Evolutionary conservation across 176 grass and related monocot species (phyloP), one percentile per base, ranked within the genome.

Genomic region (Ensete glaucum): DNA sequence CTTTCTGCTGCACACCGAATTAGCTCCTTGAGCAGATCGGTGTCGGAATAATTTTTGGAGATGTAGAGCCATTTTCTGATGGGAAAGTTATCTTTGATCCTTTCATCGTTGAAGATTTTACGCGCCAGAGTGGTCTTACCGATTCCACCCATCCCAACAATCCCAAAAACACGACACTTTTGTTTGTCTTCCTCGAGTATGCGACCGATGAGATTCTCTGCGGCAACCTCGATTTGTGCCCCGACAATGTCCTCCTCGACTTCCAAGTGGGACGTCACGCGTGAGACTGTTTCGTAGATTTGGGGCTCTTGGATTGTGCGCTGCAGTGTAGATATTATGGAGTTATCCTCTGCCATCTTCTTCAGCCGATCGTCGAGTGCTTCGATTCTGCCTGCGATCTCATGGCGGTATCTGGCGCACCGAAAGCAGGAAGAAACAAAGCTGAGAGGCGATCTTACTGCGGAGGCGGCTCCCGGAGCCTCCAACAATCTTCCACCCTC

Each of bases 401-500:
- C 11, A 51, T 50, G 74, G 14, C 27, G 25, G 6, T 17, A 69
- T 8, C 17, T 50, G 66, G 48, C 19, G 2, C 66, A 69, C 8
- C 66, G 9, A 2, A 50, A 63, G 19, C 29, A 22, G 43, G 9
- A 63, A 17, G 51, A 12, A 51, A 14, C 11, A 49, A 50, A 62
- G 11, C 7, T 50, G 11, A 50, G 26, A 43, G n/a, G 26, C 16
- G 2, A 34, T 3, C 66, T 8, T 69, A 69, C 66, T 26, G 27
- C 19, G 3, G 25, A 59, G 9, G 54, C 8, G 24, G 27, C 22
- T 1, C 14, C 16, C 0, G 19, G 13, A 62, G 17, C 62, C 10
- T 20, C 16, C 17, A 64, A 29, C 49, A 69, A 62, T 14, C 78
- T 77, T 13, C 22, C 57, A 69, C 60, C 78, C 75, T 83, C 50